Percentiles rank a stretch among this genome's conserved stretches.
Conservation (phyloP, 2,329 filamentous ascomycete genomes). For the Aureobasidium lini region DNA sequence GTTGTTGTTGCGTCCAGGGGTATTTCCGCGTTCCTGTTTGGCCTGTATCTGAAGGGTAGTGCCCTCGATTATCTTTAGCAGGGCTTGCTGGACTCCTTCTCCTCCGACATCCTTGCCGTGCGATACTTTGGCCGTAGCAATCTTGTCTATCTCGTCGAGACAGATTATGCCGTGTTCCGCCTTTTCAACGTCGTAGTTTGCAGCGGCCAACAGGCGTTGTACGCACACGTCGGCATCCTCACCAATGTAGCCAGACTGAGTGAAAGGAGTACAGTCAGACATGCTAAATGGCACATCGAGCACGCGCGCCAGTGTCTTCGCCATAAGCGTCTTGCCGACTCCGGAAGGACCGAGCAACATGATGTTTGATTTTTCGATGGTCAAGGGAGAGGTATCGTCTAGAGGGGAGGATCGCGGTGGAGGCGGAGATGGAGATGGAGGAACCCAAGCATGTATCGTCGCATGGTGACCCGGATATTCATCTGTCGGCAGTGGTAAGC, state of each 20-base stretch:
- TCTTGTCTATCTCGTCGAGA: constrained; percentile 95
- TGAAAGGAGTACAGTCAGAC: constrained; percentile 92
- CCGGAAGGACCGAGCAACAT: constrained; percentile 86
- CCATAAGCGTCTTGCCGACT: constrained; percentile 93
- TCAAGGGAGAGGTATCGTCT: constrained; percentile 53
- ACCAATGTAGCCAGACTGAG: constrained; percentile 93
- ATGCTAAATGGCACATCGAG: constrained; percentile 95
- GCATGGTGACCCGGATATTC: constrained; percentile 56
- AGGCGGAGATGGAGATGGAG: constrained; percentile 20
- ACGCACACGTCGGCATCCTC: constrained; percentile 97
- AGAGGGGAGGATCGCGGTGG: constrained; percentile 33
- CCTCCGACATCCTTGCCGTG: constrained; percentile 92
- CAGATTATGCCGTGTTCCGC: constrained; percentile 92
- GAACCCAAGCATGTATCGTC: constrained; percentile 35
- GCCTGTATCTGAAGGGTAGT: constrained; percentile 88
- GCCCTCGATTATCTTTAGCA: constrained; percentile 93
- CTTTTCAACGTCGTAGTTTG: constrained; percentile 77
- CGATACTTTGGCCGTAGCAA: constrained; percentile 76
- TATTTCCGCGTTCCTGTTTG: constrained; percentile 59
- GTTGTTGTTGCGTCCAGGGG: constrained; percentile 13
- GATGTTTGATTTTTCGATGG: constrained; percentile 93
- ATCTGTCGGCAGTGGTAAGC: constrained; percentile 31
- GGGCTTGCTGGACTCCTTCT: constrained; percentile 91
- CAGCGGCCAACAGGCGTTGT: constrained; percentile 78
- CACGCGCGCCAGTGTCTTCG: constrained; percentile 82